These are phyloP conservation scores for Spinellus fusiger DNA, from an alignment of 192 early-diverging fungal species.

Conservation along the genomic window DNA sequence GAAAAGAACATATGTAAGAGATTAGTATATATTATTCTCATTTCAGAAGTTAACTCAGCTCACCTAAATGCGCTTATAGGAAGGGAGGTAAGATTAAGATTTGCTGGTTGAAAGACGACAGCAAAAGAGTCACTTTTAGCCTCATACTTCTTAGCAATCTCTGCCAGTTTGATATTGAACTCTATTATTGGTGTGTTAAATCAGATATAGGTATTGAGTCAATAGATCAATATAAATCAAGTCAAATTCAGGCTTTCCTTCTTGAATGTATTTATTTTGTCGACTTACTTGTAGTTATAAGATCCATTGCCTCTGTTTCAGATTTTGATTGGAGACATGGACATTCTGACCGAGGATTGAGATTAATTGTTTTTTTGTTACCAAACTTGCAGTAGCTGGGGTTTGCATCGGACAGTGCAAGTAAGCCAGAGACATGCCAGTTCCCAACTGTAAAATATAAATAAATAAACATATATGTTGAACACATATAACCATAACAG, in stretches of 20 bases:
- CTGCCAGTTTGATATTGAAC: too few species aligned
- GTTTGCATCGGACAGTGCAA: not conserved
- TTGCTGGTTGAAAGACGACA: too few species aligned
- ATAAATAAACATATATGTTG: not conserved
- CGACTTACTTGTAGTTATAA: not conserved
- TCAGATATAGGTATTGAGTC: too few species aligned
- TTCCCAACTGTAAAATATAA: conserved; percentile 1
- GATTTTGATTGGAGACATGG: not conserved
- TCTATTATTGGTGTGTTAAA: too few species aligned
- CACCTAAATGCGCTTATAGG: too few species aligned
- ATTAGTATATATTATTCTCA: not conserved
- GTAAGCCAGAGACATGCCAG: not conserved
- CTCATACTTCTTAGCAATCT: too few species aligned
- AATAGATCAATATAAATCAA: too few species aligned
- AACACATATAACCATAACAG: not conserved
- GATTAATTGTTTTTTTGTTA: not conserved
- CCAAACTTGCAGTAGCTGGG: not conserved
- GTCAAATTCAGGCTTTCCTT: too few species aligned
- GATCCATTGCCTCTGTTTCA: not conserved
- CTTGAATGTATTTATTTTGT: not conserved
- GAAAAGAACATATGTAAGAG: not conserved
- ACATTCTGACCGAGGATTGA: not conserved
- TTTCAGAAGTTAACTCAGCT: too few species aligned
- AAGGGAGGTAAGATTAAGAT: too few species aligned
- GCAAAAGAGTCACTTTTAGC: too few species aligned